Base-by-base conservation (phyloP, 2,329 filamentous ascomycete species). In the Colletotrichum sp. region DNA sequence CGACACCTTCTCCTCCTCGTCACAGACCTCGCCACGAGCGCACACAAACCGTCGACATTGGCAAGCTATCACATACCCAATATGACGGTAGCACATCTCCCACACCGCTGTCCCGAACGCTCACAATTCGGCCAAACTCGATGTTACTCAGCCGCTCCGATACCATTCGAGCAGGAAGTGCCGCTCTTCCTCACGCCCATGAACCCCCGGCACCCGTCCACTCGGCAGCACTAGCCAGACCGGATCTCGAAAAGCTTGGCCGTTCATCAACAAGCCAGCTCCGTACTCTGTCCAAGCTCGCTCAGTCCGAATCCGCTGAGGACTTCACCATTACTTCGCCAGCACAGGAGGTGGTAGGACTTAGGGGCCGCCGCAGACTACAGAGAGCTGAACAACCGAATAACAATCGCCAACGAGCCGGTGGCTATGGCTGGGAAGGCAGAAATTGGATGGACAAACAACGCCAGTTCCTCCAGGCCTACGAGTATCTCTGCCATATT, bases 391-490 rank as follows among this genome's bases (percentile, higher is more conserved):
- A 91, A 77, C 92, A 90, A 79, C 86, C 86, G 21, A 85, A 86
- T 44, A 86, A 85, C 30, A 85, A 83, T 28, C 87, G 88, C 77
- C 88, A 88, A 78, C 83, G 84, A 12, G 80, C 81, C 8, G 88
- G 87, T 72, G 88, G 86, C 30, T 95, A 93, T 79, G 91, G 92
- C 65, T 97, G 96, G 93, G 92, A 95, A 78, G 93, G 93, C 24
- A 92, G 95, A 66, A 98, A 96, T 83, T 99, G 97, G 97, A 99
- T 99, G 96, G 97, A 99, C 84, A 97, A 98, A 83, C 96, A 99
- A 83, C 92, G 97, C 30, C 96, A 99, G 83, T 99, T 98, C 81
- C 87, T 99, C 69, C 95, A 98, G 84, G 97, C 97, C 8, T 99
- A 99, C 83, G 97, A 99, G 84, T 99, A 99, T 83, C 93, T 99